A percentile compares a stretch with the other conserved stretches of the same genome.
These are phyloP conservation scores for Astragalus membranaceus DNA, from an alignment of 306 rosid species.

Conservation along the genomic window DNA sequence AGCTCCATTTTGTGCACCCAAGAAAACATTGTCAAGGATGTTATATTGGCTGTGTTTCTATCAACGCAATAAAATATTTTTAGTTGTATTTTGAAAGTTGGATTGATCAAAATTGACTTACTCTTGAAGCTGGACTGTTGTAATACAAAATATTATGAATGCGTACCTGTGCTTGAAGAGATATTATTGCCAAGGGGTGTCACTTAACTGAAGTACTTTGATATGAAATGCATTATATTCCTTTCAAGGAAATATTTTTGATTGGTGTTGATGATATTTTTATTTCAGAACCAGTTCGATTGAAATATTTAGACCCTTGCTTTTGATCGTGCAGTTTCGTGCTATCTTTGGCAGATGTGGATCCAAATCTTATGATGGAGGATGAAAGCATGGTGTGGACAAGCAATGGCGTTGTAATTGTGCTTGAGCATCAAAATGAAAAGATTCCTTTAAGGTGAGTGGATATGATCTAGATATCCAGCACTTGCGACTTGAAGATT, in stretches of 20 bases:
- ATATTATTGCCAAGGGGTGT: not conserved
- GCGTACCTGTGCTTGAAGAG: not conserved
- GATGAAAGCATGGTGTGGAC: constrained; percentile 94
- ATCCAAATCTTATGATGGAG: constrained; percentile 88
- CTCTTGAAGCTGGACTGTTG: not conserved
- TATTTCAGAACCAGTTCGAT: constrained; percentile 14
- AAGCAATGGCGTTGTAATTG: constrained; percentile 85
- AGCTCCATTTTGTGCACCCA: not conserved
- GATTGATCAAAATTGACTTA: not conserved
- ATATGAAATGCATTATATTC: constrained; percentile 17
- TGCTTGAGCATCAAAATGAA: constrained; percentile 88
- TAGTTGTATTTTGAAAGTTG: not conserved
- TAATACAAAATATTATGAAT: not conserved
- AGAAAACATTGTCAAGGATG: not conserved
- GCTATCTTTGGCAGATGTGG: constrained; percentile 93
- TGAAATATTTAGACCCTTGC: constrained; percentile 15
- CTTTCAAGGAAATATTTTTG: not conserved
- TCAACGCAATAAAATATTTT: not conserved
- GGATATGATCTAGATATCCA: constrained; percentile 23
- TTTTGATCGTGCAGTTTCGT: constrained; percentile 56
- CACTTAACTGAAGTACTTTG: not conserved
- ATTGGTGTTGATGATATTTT: not conserved
- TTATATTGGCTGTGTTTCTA: not conserved
- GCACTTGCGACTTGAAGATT: not conserved
- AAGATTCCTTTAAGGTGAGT: constrained; percentile 85